These are phyloP conservation scores for Coriolopsis trogii DNA, from an alignment of 1,284 basidiomycete genomes.

Conservation along the genomic window DNA sequence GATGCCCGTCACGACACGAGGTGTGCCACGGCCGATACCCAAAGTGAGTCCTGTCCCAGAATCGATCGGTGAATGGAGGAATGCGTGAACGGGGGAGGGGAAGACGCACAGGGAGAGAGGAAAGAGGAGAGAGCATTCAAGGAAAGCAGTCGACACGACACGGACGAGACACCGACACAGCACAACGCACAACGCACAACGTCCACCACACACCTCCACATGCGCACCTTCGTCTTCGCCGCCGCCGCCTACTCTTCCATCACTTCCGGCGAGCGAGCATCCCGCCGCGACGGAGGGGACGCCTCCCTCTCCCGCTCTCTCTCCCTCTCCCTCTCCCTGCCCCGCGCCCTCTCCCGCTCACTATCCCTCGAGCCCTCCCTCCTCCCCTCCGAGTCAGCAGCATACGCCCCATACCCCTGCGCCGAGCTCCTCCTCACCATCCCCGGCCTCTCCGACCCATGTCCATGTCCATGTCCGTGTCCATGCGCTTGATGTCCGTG, in stretches of 20 bases:
- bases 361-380: conserved; percentile 9
- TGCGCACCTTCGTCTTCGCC: neutral
- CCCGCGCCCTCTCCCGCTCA: conserved; percentile 5
- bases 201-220: neutral
- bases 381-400: conserved; percentile 9
- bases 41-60: neutral
- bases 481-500: neutral
- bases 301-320: conserved; percentile 16
- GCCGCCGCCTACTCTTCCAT: conserved; percentile 28
- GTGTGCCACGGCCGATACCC: neutral
- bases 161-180: no score
- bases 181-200: neutral
- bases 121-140: neutral
- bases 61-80: neutral
- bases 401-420: conserved; percentile 13
- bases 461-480: neutral
- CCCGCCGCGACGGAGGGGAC: conserved; percentile 17
- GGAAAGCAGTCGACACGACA: neutral
- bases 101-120: neutral
- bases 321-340: conserved; percentile 12
- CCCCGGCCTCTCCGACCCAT: conserved; percentile 16
- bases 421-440: conserved; percentile 15
- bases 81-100: neutral
- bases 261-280: conserved; percentile 23
- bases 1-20: no score